These are phyloP conservation scores for Lathyrus sativus DNA, from an alignment of 306 rosid genomes.

Conservation along the genomic window DNA sequence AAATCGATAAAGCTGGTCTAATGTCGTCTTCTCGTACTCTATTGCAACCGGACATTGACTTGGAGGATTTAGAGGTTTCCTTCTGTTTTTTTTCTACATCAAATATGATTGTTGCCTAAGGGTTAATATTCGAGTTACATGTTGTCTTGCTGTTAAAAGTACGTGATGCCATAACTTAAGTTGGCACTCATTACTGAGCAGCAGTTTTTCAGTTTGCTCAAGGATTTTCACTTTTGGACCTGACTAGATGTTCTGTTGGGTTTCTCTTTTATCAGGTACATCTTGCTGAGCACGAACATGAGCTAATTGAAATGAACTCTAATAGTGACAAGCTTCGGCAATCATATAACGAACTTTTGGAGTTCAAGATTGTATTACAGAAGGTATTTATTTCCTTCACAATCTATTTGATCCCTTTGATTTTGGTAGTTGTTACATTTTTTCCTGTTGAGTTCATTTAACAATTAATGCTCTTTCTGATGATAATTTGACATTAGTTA, in stretches of 20 bases:
- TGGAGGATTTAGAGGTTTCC: constrained; percentile 90
- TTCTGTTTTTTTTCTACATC: constrained; percentile 35
- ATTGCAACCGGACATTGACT: constrained; percentile 71
- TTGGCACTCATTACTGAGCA: constrained; percentile 24
- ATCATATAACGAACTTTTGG: constrained; percentile 94
- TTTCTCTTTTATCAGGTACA: constrained; percentile 60
- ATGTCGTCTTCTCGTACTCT: constrained; percentile 58
- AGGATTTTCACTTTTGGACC: constrained; percentile 39
- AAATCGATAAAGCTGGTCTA: constrained; percentile 82
- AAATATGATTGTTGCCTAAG: constrained; percentile 27
- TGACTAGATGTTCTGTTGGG: constrained; percentile 32
- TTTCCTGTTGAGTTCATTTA: constrained; percentile 27
- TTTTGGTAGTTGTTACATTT: constrained; percentile 25
- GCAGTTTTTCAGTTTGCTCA: constrained; percentile 20
- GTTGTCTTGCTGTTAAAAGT: constrained; percentile 32
- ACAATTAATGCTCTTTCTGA: constrained; percentile 21
- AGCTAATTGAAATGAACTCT: constrained; percentile 87
- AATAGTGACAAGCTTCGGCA: constrained; percentile 86
- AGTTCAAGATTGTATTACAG: constrained; percentile 92
- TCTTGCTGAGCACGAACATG: constrained; percentile 96
- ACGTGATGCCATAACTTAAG: constrained; percentile 27
- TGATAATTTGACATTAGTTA: constrained; percentile 24
- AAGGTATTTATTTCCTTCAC: constrained; percentile 57
- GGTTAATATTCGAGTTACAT: constrained; percentile 36
- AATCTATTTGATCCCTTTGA: constrained; percentile 1